Evolutionary conservation across 164 flowering plant species (phyloP), one percentile per base, ranked within the genome.

Genomic region (Chloranthus sessilifolius): DNA sequence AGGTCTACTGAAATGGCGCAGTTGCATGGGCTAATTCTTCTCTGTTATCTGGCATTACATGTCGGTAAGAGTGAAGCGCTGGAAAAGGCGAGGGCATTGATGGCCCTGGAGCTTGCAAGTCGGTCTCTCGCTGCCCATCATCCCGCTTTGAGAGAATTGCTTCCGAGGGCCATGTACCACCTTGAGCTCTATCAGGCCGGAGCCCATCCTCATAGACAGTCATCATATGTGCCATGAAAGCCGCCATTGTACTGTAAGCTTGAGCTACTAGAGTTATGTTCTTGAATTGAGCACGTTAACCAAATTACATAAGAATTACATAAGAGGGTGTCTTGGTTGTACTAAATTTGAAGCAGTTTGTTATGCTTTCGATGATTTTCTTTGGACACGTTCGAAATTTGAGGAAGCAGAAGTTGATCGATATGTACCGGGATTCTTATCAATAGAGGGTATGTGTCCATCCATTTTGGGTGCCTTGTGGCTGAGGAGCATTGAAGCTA

Each of bases 41-140:
- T 90, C 11, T 82, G 91, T 62, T 75, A 78, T 70, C 68, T 90
- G 52, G 90, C 88, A 7, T 25, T 75, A 24, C 73, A 82, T 56
- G 83, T 70, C 21, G 72, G 80, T 10, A 66, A 75, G 36, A 80
- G 79, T 47, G 68, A 78, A 63, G 75, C 63, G 19, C 71, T 83
- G 54, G 78, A 78, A 38, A 76, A 68, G 31, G 79, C 74, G 15
- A 61, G 79, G 51, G 83, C 70, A 0, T 51, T 82, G 74, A 74
- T 35, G 43, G 67, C 59, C n/a, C 65, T 88, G 1, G 80, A 77
- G 61, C 73, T 57, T 8, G 79, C 74, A 5, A 66, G 65, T 53
- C 70, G 76, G 21, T 29, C 70, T 51, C 59, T 61, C 2, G 33
- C 65, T 0, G 43, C 73, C 44, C 91, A 81, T 35, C 50, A 74